These are phyloP conservation scores for Linanthus parryae DNA, from an alignment of 148 eudicot genomes.

Conservation along the genomic window DNA sequence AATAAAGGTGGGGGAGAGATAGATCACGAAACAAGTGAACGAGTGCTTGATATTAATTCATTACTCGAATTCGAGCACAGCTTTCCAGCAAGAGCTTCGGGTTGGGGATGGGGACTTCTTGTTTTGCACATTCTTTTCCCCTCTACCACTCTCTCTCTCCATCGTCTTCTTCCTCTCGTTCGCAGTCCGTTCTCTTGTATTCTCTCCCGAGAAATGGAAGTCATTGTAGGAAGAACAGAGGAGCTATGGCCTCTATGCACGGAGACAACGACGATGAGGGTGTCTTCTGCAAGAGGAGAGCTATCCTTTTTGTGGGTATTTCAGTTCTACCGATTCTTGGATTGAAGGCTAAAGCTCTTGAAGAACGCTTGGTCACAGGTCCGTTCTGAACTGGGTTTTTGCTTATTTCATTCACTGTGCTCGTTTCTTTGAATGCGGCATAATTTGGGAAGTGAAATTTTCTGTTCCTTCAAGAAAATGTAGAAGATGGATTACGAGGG, in stretches of 20 bases:
- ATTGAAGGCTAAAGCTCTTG: slow-evolving; percentile 25
- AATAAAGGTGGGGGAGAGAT: too few relatives aligned
- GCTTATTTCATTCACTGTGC: too few relatives aligned
- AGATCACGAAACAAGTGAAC: too few relatives aligned
- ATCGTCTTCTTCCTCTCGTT: slow-evolving; percentile 14
- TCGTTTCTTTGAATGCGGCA: too few relatives aligned
- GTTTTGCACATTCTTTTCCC: slow-evolving; percentile 31
- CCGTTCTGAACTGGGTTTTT: slow-evolving; percentile 10
- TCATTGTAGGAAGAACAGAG: slow-evolving; percentile 19
- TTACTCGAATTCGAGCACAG: too few relatives aligned
- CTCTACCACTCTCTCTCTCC: slow-evolving; percentile 28
- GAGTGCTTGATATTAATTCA: too few relatives aligned
- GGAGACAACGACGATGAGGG: slow-evolving; percentile 20
- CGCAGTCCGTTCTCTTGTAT: slow-evolving; percentile 16
- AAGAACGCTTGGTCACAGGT: slow-evolving; percentile 41
- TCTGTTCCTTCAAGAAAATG: too few relatives aligned
- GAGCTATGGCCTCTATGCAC: slow-evolving; percentile 34
- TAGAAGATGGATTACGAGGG: too few relatives aligned
- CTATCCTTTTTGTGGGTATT: slow-evolving; percentile 50
- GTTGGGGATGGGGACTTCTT: slow-evolving; percentile 52
- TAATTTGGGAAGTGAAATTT: too few relatives aligned
- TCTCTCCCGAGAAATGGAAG: slow-evolving; percentile 37
- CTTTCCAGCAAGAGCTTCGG: too few relatives aligned
- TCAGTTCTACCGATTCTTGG: slow-evolving; percentile 52
- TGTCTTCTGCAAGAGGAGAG: slow-evolving; percentile 39